A percentile compares a stretch with the other conserved stretches of the same genome.
These are phyloP conservation scores for Neonothopanus nambi DNA, from an alignment of 1,284 basidiomycete genomes.

Conservation along the genomic window DNA sequence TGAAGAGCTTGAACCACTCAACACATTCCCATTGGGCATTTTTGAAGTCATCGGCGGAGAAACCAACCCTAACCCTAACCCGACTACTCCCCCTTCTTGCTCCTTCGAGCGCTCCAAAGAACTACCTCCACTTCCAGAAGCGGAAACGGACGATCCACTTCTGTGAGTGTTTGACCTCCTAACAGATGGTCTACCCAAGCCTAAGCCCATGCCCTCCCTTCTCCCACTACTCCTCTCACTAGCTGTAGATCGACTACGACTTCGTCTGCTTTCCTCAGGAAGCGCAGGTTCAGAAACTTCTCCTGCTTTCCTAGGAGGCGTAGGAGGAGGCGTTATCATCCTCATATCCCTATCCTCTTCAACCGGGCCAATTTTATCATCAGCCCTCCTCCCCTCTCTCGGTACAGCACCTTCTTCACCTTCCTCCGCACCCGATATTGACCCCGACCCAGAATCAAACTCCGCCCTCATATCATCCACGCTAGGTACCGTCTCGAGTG, in stretches of 20 bases:
- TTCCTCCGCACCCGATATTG: no score
- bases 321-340: slow-evolving; percentile 13
- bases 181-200: neutral
- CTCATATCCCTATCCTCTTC: neutral
- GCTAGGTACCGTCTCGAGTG: neutral
- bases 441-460: no score
- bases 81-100: no score
- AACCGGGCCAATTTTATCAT: neutral
- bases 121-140: no score
- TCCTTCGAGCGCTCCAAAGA: no score
- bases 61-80: no score
- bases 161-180: no score
- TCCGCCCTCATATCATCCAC: neutral
- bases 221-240: neutral
- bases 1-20: no score
- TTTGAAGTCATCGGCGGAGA: no score
- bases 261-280: no score
- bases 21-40: no score
- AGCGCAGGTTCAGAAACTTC: neutral
- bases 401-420: neutral
- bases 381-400: neutral
- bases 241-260: neutral
- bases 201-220: neutral
- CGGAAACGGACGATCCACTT: no score
- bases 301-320: slow-evolving; percentile 1